phyloP scores from a whole-genome alignment of 2,329 filamentous ascomycete genomes.

The Arthrinium phaeospermum region DNA sequence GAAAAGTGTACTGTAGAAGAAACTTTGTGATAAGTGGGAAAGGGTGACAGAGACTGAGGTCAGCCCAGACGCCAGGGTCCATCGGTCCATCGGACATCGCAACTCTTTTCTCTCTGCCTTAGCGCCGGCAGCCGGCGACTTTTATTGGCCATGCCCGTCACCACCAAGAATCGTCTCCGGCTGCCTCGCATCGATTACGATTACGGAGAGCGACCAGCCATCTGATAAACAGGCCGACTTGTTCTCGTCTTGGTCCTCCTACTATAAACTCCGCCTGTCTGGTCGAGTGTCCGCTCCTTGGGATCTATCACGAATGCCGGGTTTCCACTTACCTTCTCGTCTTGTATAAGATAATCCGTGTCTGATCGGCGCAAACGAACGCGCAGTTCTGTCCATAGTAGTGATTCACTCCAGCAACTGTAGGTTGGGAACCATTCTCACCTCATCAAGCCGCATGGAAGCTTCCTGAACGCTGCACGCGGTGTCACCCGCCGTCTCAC shows the following conservation, averaged over 20 bases:
- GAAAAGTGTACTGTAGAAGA: background rate
- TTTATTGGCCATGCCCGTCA: background rate
- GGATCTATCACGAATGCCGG: background rate
- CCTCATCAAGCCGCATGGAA: conserved; percentile 9
- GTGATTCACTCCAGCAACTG: background rate
- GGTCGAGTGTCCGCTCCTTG: background rate
- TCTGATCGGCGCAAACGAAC: background rate
- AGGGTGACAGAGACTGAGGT: conserved; percentile 2
- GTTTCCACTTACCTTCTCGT: background rate
- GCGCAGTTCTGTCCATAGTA: background rate
- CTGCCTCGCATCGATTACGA: background rate
- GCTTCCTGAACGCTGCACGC: conserved; percentile 3
- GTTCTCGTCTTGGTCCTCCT: background rate
- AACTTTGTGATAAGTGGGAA: conserved; percentile 11
- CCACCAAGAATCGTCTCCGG: background rate
- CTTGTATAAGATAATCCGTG: background rate
- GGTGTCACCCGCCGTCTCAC: background rate
- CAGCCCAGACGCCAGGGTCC: conserved; percentile 8
- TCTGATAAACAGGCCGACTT: background rate
- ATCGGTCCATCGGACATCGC: background rate
- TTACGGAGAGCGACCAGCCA: background rate
- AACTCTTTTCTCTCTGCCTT: background rate
- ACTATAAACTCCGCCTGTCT: background rate
- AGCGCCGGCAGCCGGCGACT: conserved; percentile 3
- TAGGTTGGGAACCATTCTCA: background rate